Percentiles rank a stretch among this genome's conserved stretches.
Conservation (phyloP, 257 asterid species). For the Striga asiatica region DNA sequence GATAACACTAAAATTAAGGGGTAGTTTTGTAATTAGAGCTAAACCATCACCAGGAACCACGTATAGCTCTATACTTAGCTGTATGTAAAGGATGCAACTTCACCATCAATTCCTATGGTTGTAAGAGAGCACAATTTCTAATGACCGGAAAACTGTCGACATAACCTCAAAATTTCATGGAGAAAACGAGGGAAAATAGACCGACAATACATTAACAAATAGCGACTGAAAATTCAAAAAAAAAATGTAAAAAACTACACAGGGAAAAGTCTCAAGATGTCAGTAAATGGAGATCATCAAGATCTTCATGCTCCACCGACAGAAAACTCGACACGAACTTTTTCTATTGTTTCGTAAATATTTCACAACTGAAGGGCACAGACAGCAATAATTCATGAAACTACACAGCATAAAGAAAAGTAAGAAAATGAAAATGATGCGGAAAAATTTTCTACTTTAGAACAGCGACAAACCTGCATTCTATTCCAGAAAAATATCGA, state of each 20-base stretch:
- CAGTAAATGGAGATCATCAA: too few relatives aligned
- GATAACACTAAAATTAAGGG: neutral
- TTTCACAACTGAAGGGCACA: neutral
- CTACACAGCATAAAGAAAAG: neutral
- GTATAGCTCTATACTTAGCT: too few relatives aligned
- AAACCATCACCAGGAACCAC: too few relatives aligned
- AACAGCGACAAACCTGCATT: neutral
- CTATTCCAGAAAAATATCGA: neutral
- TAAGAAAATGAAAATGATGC: neutral
- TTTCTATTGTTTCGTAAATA: neutral
- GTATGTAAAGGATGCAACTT: too few relatives aligned
- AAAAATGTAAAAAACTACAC: too few relatives aligned
- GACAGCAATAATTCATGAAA: too few relatives aligned
- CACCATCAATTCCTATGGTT: too few relatives aligned
- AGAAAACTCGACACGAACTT: neutral
- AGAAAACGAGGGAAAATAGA: neutral
- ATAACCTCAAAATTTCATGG: neutral
- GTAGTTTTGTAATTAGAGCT: neutral
- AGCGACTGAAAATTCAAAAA: neutral
- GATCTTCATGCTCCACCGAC: too few relatives aligned
- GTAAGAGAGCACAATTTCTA: too few relatives aligned
- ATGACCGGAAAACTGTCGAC: neutral
- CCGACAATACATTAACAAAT: too few relatives aligned
- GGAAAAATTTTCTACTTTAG: neutral
- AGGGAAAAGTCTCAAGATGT: too few relatives aligned